Evolutionary conservation across 306 rosid genomes (phyloP).

Genomic region (Parietaria judaica): DNA sequence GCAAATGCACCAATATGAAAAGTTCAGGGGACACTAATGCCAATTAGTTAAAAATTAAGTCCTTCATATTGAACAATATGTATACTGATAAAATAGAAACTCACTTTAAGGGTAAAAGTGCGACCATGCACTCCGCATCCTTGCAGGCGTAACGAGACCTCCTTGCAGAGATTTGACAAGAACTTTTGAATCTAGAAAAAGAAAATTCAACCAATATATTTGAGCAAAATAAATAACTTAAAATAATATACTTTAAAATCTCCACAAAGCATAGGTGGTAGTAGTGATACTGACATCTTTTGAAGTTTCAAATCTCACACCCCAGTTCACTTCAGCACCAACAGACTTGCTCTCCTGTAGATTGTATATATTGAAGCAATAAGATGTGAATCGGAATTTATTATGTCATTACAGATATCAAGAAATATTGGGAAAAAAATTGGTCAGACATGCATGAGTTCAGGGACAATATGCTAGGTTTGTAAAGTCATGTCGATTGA

Average conservation of each 20-base stretch:
- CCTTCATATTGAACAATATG: slow-evolving; percentile 8
- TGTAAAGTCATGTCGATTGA: slow-evolving; percentile 13
- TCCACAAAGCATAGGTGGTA: slow-evolving; percentile 14
- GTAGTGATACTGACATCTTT: slow-evolving; percentile 53
- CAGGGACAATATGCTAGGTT: slow-evolving; percentile 18
- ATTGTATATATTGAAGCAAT: slow-evolving; percentile 13
- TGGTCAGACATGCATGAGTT: neutral
- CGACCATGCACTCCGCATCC: slow-evolving; percentile 77
- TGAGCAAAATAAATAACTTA: slow-evolving; percentile 8
- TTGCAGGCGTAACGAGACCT: slow-evolving; percentile 72
- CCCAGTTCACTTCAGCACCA: slow-evolving; percentile 99
- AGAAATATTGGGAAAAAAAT: neutral
- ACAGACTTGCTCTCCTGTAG: slow-evolving; percentile 78
- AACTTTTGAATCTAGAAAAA: slow-evolving; percentile 62
- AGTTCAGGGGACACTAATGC: no score
- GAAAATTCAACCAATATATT: slow-evolving; percentile 23
- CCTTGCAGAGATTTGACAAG: slow-evolving; percentile 75
- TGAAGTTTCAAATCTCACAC: slow-evolving; percentile 75
- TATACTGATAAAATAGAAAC: neutral
- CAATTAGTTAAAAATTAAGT: neutral
- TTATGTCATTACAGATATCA: neutral
- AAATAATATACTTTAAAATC: neutral
- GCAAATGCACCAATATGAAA: no score
- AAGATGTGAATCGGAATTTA: no score
- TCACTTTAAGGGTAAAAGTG: slow-evolving; percentile 78